A percentile compares a stretch with the other conserved stretches of the same genome.
Evolutionary conservation across 2,329 filamentous ascomycete species (phyloP).

Genomic region (Ophiostoma angusticollis): DNA sequence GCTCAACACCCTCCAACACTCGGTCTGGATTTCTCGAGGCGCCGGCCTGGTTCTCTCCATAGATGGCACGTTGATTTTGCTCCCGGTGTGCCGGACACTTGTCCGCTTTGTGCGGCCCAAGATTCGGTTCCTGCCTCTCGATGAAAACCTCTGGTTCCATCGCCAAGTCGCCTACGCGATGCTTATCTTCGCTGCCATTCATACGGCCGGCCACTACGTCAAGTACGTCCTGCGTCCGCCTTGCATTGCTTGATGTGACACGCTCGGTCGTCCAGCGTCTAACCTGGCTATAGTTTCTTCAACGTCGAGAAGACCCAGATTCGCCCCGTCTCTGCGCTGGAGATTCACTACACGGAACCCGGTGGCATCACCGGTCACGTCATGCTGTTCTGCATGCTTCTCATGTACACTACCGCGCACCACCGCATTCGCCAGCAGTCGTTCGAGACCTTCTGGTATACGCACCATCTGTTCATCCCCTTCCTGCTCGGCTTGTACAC

Average conservation of each 20-base stretch:
- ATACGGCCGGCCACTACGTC: constrained; percentile 78
- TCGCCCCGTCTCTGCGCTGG: constrained; percentile 63
- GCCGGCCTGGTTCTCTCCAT: constrained; percentile 76
- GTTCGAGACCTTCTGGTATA: constrained; percentile 99
- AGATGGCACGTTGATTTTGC: constrained; percentile 74
- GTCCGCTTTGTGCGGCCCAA: constrained; percentile 77
- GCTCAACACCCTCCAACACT: constrained; percentile 72
- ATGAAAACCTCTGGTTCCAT: constrained; percentile 96
- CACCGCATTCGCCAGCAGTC: constrained; percentile 89
- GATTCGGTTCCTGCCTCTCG: constrained; percentile 77
- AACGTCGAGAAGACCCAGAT: constrained; percentile 83
- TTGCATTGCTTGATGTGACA: not conserved
- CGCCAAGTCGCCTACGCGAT: constrained; percentile 84
- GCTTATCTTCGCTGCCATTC: constrained; percentile 67
- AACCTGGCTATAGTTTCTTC: constrained; percentile 56
- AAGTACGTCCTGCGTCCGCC: constrained; percentile 60
- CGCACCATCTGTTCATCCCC: constrained; percentile 94
- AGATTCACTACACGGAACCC: constrained; percentile 83
- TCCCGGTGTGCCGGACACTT: constrained; percentile 90
- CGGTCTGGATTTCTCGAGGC: constrained; percentile 92
- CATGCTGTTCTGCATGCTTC: constrained; percentile 97
- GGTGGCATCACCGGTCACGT: constrained; percentile 92
- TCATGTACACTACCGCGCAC: constrained; percentile 96
- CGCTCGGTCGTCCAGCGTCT: not conserved
- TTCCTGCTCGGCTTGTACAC: constrained; percentile 92